Conservation (phyloP, 2,329 filamentous ascomycete species). For the Aspergillus fijiensis region DNA sequence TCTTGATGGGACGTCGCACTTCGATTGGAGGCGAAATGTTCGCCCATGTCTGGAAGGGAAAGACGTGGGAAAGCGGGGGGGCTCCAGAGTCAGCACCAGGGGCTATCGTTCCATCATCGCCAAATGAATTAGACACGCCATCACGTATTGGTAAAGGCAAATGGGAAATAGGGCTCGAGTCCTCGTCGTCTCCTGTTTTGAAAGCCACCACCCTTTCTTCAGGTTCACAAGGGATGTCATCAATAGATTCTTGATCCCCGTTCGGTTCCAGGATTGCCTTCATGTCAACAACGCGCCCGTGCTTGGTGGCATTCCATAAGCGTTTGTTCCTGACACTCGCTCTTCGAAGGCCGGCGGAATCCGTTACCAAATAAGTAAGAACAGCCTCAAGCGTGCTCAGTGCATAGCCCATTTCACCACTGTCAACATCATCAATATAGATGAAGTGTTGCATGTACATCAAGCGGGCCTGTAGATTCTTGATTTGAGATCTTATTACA, state of each 20-base stretch:
- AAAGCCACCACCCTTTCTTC: conserved; percentile 31
- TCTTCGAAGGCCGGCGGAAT: conserved; percentile 76
- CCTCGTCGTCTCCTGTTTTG: conserved; percentile 38
- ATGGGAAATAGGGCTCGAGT: conserved; percentile 21
- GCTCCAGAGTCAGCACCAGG: conserved; percentile 26
- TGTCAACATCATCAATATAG: conserved; percentile 96
- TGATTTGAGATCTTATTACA: conserved; percentile 84
- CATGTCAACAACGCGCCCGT: conserved; percentile 73
- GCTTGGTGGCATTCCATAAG: conserved; percentile 81
- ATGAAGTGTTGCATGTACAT: conserved; percentile 98
- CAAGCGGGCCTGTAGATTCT: conserved; percentile 81
- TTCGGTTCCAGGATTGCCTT: conserved; percentile 76
- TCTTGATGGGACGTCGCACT: conserved; percentile 63
- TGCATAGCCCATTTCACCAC: conserved; percentile 92
- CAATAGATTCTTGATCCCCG: conserved; percentile 42
- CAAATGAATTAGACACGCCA: conserved; percentile 20
- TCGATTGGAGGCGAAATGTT: conserved; percentile 44
- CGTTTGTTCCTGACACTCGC: conserved; percentile 83
- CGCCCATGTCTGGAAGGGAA: conserved; percentile 74
- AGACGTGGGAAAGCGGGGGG: conserved; percentile 71
- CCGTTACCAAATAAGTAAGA: conserved; percentile 77
- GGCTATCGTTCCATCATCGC: conserved; percentile 17
- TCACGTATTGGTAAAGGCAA: conserved; percentile 26
- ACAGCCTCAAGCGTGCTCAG: conserved; percentile 95
- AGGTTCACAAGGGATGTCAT: conserved; percentile 43